Evolutionary conservation across 345 rosid genomes (phyloP).

Genomic region (Euphorbia tirucalli): DNA sequence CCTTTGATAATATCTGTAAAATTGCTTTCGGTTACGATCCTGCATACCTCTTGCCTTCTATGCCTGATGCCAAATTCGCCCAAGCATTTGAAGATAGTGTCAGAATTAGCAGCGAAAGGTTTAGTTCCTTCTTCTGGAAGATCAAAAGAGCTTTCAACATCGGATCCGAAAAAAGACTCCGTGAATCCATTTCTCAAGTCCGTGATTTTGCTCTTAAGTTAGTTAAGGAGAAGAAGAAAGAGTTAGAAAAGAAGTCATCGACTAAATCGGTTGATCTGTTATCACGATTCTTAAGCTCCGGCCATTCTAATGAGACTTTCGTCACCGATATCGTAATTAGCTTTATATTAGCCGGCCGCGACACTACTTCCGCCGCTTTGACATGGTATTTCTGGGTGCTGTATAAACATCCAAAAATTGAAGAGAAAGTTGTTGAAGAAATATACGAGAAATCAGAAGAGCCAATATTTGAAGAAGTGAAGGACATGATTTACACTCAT

Average conservation of each 20-base stretch:
- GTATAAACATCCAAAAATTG: slow-evolving; percentile 37
- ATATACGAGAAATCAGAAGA: slow-evolving; percentile 24
- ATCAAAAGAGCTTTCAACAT: slow-evolving; percentile 37
- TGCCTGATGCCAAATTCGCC: slow-evolving; percentile 39
- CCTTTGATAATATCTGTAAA: slow-evolving; percentile 68
- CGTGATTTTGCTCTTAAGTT: slow-evolving; percentile 50
- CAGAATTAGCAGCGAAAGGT: slow-evolving; percentile 36
- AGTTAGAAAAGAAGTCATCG: slow-evolving; percentile 20
- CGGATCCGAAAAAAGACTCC: slow-evolving; percentile 48
- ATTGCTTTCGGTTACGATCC: slow-evolving; percentile 74
- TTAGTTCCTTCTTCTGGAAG: slow-evolving; percentile 40
- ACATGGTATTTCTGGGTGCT: slow-evolving; percentile 76
- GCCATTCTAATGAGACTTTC: slow-evolving; percentile 42
- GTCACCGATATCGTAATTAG: slow-evolving; percentile 57
- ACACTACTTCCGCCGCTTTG: slow-evolving; percentile 74
- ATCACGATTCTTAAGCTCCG: slow-evolving; percentile 53
- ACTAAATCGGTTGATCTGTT: slow-evolving; percentile 46
- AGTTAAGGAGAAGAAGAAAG: slow-evolving; percentile 44
- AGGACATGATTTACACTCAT: slow-evolving; percentile 37
- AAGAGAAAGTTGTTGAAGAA: slow-evolving; percentile 40
- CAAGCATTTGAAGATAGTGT: slow-evolving; percentile 48
- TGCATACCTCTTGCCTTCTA: slow-evolving; percentile 43
- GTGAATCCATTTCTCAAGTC: slow-evolving; percentile 34
- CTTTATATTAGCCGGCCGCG: slow-evolving; percentile 63
- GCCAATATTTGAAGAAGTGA: slow-evolving; percentile 24